These are phyloP conservation scores for Parastagonospora avenae DNA, from an alignment of 2,329 filamentous ascomycete species.

Conservation along the genomic window DNA sequence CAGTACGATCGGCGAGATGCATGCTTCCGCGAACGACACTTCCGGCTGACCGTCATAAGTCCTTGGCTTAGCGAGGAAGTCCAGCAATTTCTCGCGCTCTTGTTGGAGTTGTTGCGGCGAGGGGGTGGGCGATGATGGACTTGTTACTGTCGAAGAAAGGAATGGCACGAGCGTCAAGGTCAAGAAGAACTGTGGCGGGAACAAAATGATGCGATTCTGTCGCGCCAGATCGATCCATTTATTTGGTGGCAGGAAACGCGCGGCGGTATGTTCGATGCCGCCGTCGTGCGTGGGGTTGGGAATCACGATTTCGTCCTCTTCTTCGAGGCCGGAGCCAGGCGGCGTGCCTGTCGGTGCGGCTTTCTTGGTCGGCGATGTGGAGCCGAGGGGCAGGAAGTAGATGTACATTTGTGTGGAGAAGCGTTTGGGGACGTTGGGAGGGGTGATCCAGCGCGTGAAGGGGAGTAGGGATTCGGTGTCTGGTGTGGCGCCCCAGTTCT, in stretches of 20 bases:
- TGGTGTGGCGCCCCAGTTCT: constrained; percentile 60
- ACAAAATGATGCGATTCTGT: constrained; percentile 75
- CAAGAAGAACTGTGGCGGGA: constrained; percentile 86
- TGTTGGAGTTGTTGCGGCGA: constrained; percentile 47
- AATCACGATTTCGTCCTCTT: constrained; percentile 60
- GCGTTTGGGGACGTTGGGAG: constrained; percentile 70
- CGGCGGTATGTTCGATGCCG: constrained; percentile 72
- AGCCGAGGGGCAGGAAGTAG: constrained; percentile 74
- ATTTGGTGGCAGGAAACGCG: constrained; percentile 72
- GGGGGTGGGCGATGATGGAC: constrained; percentile 27
- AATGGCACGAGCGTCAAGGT: constrained; percentile 64
- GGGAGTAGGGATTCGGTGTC: constrained; percentile 75
- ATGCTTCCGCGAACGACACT: constrained; percentile 52
- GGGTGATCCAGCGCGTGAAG: constrained; percentile 93
- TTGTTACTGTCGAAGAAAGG: constrained; percentile 48
- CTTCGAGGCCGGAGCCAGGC: constrained; percentile 35
- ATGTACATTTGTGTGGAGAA: constrained; percentile 98
- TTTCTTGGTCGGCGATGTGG: constrained; percentile 36
- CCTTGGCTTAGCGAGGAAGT: constrained; percentile 61
- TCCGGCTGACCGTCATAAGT: constrained; percentile 32
- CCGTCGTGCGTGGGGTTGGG: constrained; percentile 75
- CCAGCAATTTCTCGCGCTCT: constrained; percentile 41
- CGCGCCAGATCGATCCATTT: constrained; percentile 71
- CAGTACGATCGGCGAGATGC: constrained; percentile 48
- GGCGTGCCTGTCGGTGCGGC: constrained; percentile 36